A percentile compares a stretch with the other conserved stretches of the same genome.
Conservation (phyloP, 192 early-diverging fungal species). For the Coemansia sp. region DNA sequence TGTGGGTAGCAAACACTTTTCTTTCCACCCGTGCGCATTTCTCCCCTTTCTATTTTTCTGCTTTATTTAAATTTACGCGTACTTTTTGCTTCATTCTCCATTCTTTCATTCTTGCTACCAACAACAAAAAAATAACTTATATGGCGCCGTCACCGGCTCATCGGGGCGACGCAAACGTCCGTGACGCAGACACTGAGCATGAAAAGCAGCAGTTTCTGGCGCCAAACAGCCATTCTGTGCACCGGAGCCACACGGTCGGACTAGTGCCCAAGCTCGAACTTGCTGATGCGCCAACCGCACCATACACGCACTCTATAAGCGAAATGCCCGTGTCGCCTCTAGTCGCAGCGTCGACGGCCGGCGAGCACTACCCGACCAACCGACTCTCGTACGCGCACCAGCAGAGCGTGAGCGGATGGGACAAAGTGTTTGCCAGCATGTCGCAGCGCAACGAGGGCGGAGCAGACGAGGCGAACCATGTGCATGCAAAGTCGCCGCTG, state of each 20-base stretch:
- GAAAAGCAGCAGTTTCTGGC: not conserved
- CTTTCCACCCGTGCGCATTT: not conserved
- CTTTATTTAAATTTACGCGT: constrained; percentile 1
- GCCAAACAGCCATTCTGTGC: not conserved
- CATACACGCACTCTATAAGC: not conserved
- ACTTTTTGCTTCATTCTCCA: not conserved
- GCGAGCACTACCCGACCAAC: constrained; percentile 29
- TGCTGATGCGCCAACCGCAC: not conserved
- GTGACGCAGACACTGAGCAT: not conserved
- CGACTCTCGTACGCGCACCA: constrained; percentile 50
- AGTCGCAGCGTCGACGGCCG: constrained; percentile 24
- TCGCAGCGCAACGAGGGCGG: constrained; percentile 34
- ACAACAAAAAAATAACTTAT: too few species aligned
- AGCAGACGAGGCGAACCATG: constrained; percentile 20
- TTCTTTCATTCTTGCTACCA: not conserved
- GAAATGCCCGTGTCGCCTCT: constrained; percentile 26
- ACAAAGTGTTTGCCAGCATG: constrained; percentile 42
- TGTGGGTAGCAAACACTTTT: not conserved
- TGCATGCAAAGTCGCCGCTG: not conserved
- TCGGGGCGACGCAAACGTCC: not conserved
- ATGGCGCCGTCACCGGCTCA: not conserved
- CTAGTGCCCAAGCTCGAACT: not conserved
- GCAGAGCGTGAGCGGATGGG: constrained; percentile 50
- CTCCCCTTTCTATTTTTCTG: not conserved
- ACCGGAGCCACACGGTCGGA: constrained; percentile 1